Conservation (phyloP, 805 yeast genomes). For the Torulaspora maleeae region DNA sequence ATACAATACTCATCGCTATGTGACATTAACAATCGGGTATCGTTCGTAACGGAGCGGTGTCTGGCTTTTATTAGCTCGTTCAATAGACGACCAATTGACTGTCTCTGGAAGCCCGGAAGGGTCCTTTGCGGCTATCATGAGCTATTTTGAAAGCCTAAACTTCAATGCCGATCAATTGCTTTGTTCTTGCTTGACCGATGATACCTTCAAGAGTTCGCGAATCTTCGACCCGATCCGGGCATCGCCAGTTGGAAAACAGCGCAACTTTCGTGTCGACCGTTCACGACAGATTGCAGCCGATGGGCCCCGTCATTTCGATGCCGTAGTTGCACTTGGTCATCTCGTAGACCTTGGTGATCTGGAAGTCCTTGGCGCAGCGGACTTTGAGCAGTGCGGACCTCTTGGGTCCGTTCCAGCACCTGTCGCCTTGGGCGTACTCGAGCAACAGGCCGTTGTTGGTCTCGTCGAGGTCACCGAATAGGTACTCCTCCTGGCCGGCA, state of each 20-base stretch:
- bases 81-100: neutral
- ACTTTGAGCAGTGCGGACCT: conserved; percentile 64
- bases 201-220: neutral
- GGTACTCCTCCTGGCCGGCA: conserved; percentile 15
- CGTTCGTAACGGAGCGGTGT: conserved; percentile 6
- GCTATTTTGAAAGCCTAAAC: neutral
- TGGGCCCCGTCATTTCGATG: conserved; percentile 43
- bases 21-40: neutral
- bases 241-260: conserved; percentile 1
- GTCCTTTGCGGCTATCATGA: neutral
- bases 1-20: neutral
- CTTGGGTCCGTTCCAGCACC: conserved; percentile 92
- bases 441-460: conserved; percentile 36
- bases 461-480: conserved; percentile 32
- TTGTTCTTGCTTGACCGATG: neutral
- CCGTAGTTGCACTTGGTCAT: conserved; percentile 83
- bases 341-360: conserved; percentile 58
- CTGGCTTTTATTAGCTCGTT: conserved; percentile 2
- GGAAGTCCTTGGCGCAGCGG: conserved; percentile 58
- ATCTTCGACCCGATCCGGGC: conserved; percentile 3
- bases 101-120: neutral
- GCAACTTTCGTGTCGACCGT: conserved; percentile 3
- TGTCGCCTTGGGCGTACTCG: conserved; percentile 57
- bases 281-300: conserved; percentile 36
- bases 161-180: neutral